These are phyloP conservation scores for Oryza meyeriana DNA, from an alignment of 176 grass and related monocot species.

Conservation along the genomic window DNA sequence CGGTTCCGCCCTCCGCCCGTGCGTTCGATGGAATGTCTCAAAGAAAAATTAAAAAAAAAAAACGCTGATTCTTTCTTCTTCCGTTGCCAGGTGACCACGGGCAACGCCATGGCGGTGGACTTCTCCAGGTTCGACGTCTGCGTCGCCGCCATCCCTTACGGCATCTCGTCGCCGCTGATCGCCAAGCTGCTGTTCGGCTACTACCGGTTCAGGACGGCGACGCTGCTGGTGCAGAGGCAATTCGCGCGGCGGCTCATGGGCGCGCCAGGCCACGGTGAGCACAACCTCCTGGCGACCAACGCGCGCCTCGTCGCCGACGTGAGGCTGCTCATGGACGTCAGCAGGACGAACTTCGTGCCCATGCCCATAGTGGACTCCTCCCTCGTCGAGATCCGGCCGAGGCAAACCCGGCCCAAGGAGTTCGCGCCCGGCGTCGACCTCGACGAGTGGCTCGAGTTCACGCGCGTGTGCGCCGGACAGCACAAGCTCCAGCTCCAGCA, in stretches of 20 bases:
- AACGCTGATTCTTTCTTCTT: neutral
- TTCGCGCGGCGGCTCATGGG: conserved; percentile 63
- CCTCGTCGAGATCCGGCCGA: conserved; percentile 61
- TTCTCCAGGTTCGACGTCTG: conserved; percentile 68
- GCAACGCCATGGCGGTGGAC: conserved; percentile 53
- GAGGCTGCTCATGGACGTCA: conserved; percentile 63
- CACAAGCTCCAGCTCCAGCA: no score
- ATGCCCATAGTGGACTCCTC: conserved; percentile 82
- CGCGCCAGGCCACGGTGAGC: conserved; percentile 61
- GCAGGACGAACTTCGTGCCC: conserved; percentile 73
- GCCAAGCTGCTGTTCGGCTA: conserved; percentile 72
- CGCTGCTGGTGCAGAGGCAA: conserved; percentile 76
- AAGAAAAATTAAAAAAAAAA: neutral
- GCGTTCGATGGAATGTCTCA: conserved; percentile 45
- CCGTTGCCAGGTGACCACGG: conserved; percentile 47
- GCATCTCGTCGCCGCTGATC: conserved; percentile 77
- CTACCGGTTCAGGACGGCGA: conserved; percentile 51
- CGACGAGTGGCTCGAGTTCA: conserved; percentile 77
- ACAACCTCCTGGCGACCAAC: conserved; percentile 72
- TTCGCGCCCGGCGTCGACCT: neutral
- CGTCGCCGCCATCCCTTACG: conserved; percentile 77
- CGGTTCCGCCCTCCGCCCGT: conserved; percentile 38
- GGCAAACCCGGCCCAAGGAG: neutral
- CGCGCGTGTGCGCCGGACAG: conserved; percentile 51
- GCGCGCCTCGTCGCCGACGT: conserved; percentile 51